Percentiles rank a stretch among this genome's conserved stretches.
Evolutionary conservation across 495 filamentous ascomycete genomes (phyloP).

Genomic region (Podospora fimiseda): DNA sequence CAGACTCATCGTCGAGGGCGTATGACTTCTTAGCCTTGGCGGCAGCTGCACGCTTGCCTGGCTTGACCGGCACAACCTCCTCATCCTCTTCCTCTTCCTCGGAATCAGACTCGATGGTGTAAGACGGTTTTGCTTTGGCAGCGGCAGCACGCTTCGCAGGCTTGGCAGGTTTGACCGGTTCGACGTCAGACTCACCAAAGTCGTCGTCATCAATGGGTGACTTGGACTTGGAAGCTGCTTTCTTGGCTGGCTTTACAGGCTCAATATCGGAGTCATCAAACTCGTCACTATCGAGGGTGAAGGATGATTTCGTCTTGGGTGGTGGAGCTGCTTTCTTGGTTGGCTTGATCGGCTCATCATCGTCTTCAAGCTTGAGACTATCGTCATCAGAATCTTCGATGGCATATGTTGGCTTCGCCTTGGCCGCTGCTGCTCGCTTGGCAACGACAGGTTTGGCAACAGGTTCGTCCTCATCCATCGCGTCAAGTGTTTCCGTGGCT

Average conservation of each 20-base stretch:
- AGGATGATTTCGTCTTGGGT: not conserved
- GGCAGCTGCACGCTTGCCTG: constrained; percentile 34
- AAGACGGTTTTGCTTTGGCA: constrained; percentile 6
- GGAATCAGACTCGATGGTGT: not conserved
- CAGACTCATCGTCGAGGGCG: constrained; percentile 34
- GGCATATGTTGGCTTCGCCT: not conserved
- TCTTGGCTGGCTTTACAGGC: constrained; percentile 1
- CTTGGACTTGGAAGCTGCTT: constrained; percentile 15
- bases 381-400: constrained; percentile 7
- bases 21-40: constrained; percentile 35
- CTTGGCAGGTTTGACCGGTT: not conserved
- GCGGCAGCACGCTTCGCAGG: constrained; percentile 11
- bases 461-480: constrained; percentile 9
- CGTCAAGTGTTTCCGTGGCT: constrained; percentile 6
- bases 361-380: constrained; percentile 7
- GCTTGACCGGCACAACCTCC: constrained; percentile 20
- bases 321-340: constrained; percentile 5
- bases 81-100: constrained; percentile 16
- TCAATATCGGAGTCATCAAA: not conserved
- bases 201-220: constrained; percentile 10
- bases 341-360: constrained; percentile 17
- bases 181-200: constrained; percentile 1
- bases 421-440: constrained; percentile 10
- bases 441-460: constrained; percentile 3
- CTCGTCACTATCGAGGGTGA: not conserved